Percentiles rank a stretch among this genome's conserved stretches.
These are phyloP conservation scores for Pseudogymnoascus sp. DNA, from an alignment of 2,329 filamentous ascomycete genomes.

Conservation along the genomic window DNA sequence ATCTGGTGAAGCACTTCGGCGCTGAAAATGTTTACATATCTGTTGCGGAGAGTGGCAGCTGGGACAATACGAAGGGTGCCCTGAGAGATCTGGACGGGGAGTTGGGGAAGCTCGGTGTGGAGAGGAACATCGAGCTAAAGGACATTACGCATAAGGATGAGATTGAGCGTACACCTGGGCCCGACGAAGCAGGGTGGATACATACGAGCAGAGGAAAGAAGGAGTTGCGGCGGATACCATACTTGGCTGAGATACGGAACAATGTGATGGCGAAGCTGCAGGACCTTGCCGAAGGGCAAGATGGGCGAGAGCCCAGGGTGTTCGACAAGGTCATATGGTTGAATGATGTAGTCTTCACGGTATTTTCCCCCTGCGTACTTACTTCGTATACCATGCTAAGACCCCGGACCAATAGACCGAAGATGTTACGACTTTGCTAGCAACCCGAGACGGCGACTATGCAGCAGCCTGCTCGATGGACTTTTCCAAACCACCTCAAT, in stretches of 20 bases:
- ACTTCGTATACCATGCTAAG: background rate
- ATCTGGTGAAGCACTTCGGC: constrained; percentile 50
- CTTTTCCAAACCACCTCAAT: constrained; percentile 44
- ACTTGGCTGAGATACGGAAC: constrained; percentile 58
- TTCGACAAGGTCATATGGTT: constrained; percentile 54
- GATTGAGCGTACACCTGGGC: constrained; percentile 36
- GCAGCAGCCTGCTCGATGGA: constrained; percentile 56
- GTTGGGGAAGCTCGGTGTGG: constrained; percentile 45
- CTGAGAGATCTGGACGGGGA: constrained; percentile 48
- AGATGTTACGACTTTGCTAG: constrained; percentile 48
- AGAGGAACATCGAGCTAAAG: constrained; percentile 49
- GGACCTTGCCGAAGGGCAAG: constrained; percentile 34
- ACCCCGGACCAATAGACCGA: constrained; percentile 35
- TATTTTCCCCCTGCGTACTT: constrained; percentile 26
- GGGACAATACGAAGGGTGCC: constrained; percentile 58
- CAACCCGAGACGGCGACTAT: constrained; percentile 51
- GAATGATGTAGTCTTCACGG: constrained; percentile 56
- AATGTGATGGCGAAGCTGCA: constrained; percentile 51
- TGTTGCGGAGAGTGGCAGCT: constrained; percentile 61
- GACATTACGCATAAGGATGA: constrained; percentile 51
- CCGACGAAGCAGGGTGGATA: constrained; percentile 53
- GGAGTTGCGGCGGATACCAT: constrained; percentile 60
- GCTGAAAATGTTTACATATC: constrained; percentile 59
- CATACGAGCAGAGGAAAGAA: constrained; percentile 44
- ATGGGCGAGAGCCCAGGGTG: constrained; percentile 35